A percentile compares a stretch with the other conserved stretches of the same genome.
phyloP scores from a whole-genome alignment of 2,329 filamentous ascomycete species.

The Claviceps digitariae region DNA sequence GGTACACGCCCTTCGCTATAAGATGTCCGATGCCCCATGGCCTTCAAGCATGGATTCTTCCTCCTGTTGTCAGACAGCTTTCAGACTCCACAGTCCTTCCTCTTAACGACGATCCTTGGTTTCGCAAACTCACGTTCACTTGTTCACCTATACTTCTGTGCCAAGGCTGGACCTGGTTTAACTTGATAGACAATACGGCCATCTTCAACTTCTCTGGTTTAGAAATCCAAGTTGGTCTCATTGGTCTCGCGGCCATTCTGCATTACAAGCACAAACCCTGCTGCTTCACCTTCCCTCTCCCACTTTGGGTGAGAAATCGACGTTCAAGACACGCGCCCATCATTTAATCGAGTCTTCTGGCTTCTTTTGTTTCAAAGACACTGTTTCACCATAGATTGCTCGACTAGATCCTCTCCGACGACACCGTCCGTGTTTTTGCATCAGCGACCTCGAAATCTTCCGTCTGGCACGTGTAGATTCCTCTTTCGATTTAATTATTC shows the following conservation, averaged over 20 bases:
- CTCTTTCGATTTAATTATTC: neutral
- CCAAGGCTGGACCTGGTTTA: constrained; percentile 23
- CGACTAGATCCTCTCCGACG: constrained; percentile 11
- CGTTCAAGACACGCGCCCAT: no score
- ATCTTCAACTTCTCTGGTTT: constrained; percentile 14
- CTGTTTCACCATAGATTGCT: neutral
- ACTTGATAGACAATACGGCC: neutral
- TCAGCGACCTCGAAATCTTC: constrained; percentile 9
- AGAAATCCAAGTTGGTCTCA: constrained; percentile 4
- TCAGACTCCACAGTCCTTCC: constrained; percentile 3
- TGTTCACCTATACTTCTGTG: constrained; percentile 11
- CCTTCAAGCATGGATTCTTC: neutral
- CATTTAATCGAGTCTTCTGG: no score
- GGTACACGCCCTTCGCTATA: constrained; percentile 4
- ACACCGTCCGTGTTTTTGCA: constrained; percentile 7
- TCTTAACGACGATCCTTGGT: constrained; percentile 12
- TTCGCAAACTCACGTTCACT: constrained; percentile 11
- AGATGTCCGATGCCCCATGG: neutral
- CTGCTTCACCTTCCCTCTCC: no score
- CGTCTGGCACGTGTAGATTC: constrained; percentile 20
- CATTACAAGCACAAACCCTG: no score
- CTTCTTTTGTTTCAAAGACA: neutral
- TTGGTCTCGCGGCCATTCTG: neutral
- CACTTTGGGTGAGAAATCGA: no score
- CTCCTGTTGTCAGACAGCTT: constrained; percentile 4